These are phyloP conservation scores for Knoxdaviesia capensis DNA, from an alignment of 2,329 filamentous ascomycete genomes.

Conservation along the genomic window DNA sequence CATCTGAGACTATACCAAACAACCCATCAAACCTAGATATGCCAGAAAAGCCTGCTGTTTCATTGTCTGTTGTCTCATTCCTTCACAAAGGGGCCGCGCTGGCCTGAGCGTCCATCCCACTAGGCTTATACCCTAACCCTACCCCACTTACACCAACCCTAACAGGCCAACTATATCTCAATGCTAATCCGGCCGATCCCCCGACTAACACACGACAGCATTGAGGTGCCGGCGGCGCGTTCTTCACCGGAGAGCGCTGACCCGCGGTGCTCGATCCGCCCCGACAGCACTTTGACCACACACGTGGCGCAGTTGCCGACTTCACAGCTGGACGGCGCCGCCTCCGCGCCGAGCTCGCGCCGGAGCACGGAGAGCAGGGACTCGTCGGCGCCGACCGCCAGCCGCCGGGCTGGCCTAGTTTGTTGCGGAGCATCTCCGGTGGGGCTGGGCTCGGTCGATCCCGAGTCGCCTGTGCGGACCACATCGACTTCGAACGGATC, in stretches of 20 bases:
- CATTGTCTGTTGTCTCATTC: not conserved
- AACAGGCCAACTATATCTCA: conserved; percentile 26
- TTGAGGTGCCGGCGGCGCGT: conserved; percentile 17
- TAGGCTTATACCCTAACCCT: not conserved
- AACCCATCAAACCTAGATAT: not conserved
- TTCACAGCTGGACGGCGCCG: conserved; percentile 27
- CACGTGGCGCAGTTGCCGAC: conserved; percentile 35
- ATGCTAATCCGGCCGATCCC: conserved; percentile 27
- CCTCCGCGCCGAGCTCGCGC: conserved; percentile 17
- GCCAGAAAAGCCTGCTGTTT: not conserved
- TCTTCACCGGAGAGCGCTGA: conserved; percentile 24
- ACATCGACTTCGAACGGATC: conserved; percentile 40
- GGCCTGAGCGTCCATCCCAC: not conserved
- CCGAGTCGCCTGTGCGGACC: conserved; percentile 13
- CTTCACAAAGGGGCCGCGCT: no score
- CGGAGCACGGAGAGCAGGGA: conserved; percentile 27
- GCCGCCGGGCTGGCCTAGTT: conserved; percentile 14
- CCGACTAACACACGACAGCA: conserved; percentile 32
- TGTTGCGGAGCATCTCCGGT: no score
- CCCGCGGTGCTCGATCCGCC: conserved; percentile 27
- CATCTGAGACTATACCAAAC: no score
- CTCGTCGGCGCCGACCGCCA: conserved; percentile 27
- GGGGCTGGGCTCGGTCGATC: no score
- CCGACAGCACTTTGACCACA: conserved; percentile 19
- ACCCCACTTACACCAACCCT: no score